phyloP scores from a whole-genome alignment of 306 rosid genomes.

The Prunus mongolica region DNA sequence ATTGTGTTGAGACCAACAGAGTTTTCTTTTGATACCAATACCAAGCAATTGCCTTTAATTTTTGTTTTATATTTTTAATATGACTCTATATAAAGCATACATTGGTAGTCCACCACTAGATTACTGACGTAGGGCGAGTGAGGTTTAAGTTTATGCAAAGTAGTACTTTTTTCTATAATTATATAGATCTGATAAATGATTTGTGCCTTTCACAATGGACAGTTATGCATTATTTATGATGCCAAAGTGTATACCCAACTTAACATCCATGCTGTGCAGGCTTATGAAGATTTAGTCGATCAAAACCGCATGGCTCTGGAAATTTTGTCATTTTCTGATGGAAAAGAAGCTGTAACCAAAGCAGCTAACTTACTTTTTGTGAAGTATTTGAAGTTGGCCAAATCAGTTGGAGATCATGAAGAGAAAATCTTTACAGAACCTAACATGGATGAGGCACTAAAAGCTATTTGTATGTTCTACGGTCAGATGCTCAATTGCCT shows the following conservation, averaged over 20 bases:
- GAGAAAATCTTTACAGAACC: slow-evolving; percentile 45
- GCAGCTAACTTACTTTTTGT: slow-evolving; percentile 70
- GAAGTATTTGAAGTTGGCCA: slow-evolving; percentile 41
- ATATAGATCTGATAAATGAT: not conserved
- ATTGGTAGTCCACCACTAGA: not conserved
- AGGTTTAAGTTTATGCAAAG: not conserved
- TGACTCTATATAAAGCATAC: not conserved
- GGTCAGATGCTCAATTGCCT: slow-evolving; percentile 21
- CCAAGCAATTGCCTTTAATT: not conserved
- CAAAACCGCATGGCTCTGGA: slow-evolving; percentile 50
- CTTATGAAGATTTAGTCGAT: slow-evolving; percentile 26
- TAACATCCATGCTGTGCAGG: slow-evolving; percentile 42
- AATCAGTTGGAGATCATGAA: slow-evolving; percentile 38
- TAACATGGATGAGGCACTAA: slow-evolving; percentile 60
- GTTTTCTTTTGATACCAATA: not conserved
- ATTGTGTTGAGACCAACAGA: not conserved
- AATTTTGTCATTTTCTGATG: slow-evolving; percentile 64
- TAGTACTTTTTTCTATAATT: not conserved
- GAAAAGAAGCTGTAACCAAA: slow-evolving; percentile 71
- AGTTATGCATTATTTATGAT: not conserved
- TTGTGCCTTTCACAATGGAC: not conserved
- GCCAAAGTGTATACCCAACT: slow-evolving; percentile 19
- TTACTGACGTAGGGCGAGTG: not conserved
- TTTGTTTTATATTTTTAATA: not conserved
- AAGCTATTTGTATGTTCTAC: slow-evolving; percentile 61